Conservation (phyloP, 768 basidiomycete genomes). For the Albatrellus ellisii region DNA sequence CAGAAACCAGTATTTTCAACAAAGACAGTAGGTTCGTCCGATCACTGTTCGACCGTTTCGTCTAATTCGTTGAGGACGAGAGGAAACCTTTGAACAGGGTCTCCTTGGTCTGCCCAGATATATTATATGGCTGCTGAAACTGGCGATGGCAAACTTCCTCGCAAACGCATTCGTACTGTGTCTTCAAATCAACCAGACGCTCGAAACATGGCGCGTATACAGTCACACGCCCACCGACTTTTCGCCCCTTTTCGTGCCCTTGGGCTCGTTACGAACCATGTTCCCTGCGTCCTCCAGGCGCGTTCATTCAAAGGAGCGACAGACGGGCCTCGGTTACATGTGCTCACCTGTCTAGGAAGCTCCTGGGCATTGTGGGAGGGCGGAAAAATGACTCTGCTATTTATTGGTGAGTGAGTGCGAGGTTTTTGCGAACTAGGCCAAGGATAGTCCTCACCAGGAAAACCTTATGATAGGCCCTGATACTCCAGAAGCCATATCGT, state of each 20-base stretch:
- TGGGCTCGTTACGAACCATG: constrained; percentile 85
- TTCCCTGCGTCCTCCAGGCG: constrained; percentile 81
- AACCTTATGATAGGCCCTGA: too few relatives aligned
- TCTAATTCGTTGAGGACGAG: too few relatives aligned
- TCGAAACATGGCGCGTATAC: too few relatives aligned
- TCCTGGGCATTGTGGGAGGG: constrained; percentile 98
- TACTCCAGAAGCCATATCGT: constrained; percentile 54
- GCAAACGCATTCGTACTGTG: too few relatives aligned
- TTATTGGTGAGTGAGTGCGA: constrained; percentile 62
- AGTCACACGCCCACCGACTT: constrained; percentile 31
- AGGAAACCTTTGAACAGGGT: too few relatives aligned
- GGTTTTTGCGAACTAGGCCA: background rate
- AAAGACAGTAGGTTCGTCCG: too few relatives aligned
- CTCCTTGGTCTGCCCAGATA: too few relatives aligned
- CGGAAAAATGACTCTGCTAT: constrained; percentile 81
- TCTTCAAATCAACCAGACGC: too few relatives aligned
- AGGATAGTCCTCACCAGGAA: constrained; percentile 5
- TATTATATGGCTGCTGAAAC: too few relatives aligned
- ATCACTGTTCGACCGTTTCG: too few relatives aligned
- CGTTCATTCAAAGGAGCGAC: constrained; percentile 76
- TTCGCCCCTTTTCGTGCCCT: constrained; percentile 94
- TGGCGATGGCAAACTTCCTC: too few relatives aligned
- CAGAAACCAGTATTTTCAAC: too few relatives aligned
- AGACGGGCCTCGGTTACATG: constrained; percentile 69
- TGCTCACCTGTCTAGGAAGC: constrained; percentile 78